Base-by-base conservation (phyloP, 1,284 basidiomycete genomes). In the Meripilus lineatus region DNA sequence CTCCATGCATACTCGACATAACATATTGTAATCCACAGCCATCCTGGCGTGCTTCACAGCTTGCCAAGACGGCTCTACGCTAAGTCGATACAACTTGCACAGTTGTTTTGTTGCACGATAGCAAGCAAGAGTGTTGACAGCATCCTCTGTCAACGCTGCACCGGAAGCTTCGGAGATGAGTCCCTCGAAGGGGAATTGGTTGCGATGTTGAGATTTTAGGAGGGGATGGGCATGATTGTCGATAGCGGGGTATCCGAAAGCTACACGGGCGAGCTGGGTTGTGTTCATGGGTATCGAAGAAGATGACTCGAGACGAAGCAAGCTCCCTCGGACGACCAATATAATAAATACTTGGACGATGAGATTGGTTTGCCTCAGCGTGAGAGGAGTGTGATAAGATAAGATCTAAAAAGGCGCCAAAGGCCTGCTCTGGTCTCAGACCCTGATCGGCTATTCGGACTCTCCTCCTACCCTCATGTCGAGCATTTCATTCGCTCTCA, bases 171-270 rank as follows among this genome's bases (percentile, higher is more conserved):
- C 85, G 3, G 81, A 82, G 35, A 84, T 63, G 36, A 84, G 55
- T 0, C 75, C 76, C 47, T 87, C 79, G 47, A 86, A 75, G 0
- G 77, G 69, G 8, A 81, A 57, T 1, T 57, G 57, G 35, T 72
- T 53, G 21, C 76, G 72, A 41, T 75, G 56, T 20, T 65, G 61
- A 10, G 63, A 66, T 21, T 67, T 64, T 26, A 89, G 67, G 21
- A 89, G 66, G 2, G 84, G 81, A 57, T 89, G 85, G 0, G 84
- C 80, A 56, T 89, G 85, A 55, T 87, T 87, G 63, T 88, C 85
- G 55, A 85, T 83, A 0, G 68, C 68, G 8, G 75, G 76, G 46
- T 69, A 74, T 17, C 45, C 44, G 38, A 68, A 46, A 4, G 51
- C 48, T 20, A 51, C 47, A 17, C 35, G 37, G 10, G 47, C 47